Evolutionary conservation across 352 stramenopile species (phyloP).

Genomic region (Globisporangium yorkense): DNA sequence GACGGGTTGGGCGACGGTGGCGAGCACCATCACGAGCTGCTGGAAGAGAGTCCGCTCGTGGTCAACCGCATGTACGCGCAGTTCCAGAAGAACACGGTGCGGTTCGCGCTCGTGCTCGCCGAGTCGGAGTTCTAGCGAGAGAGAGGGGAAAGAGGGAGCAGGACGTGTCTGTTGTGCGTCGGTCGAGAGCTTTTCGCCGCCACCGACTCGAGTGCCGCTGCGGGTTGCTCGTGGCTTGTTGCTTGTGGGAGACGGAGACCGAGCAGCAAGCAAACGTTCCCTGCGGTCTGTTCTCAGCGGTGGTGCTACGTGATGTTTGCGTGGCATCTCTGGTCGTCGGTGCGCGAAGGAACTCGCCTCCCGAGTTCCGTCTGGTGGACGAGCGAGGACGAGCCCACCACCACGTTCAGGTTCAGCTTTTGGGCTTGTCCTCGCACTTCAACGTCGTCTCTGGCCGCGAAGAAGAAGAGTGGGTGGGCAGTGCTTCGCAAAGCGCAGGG

Average conservation of each 20-base stretch:
- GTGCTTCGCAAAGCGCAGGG: too few relatives aligned
- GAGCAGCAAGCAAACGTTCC: too few relatives aligned
- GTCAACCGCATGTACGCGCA: constrained; percentile 78
- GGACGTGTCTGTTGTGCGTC: neutral
- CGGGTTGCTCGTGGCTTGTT: too few relatives aligned
- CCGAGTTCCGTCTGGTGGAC: neutral
- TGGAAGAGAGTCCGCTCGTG: constrained; percentile 58
- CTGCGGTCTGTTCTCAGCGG: too few relatives aligned
- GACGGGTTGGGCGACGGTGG: too few relatives aligned
- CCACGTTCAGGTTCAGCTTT: neutral
- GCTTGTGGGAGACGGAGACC: too few relatives aligned
- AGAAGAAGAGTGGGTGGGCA: too few relatives aligned
- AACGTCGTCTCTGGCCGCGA: neutral
- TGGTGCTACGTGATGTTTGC: too few relatives aligned
- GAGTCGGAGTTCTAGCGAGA: constrained; percentile 65
- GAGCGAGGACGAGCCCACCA: neutral
- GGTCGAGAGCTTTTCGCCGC: neutral
- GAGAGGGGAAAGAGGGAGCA: too few relatives aligned
- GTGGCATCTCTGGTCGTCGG: too few relatives aligned
- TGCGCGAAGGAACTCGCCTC: neutral
- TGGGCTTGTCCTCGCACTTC: neutral
- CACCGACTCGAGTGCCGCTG: too few relatives aligned
- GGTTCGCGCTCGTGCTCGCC: constrained; percentile 60
- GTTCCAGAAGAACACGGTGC: constrained; percentile 72
- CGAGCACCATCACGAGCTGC: neutral